phyloP scores from a whole-genome alignment of 2,329 filamentous ascomycete genomes.

The Beauveria asiatica region DNA sequence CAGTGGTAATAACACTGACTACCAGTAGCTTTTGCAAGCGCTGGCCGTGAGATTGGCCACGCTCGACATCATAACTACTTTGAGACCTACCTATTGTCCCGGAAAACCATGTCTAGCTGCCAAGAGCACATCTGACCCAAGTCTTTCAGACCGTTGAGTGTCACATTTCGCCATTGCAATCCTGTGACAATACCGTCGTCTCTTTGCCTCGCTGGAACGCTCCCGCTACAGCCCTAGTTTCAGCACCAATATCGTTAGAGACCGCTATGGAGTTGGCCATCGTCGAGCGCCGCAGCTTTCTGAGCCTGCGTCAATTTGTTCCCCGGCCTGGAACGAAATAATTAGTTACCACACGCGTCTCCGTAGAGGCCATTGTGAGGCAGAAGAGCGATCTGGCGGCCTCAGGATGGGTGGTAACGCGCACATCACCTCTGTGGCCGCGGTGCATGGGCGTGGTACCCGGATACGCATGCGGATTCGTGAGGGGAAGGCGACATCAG shows the following conservation, averaged over 20 bases:
- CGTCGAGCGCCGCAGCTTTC: background rate
- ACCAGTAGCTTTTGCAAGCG: too few species aligned
- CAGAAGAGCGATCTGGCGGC: background rate
- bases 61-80: too few species aligned
- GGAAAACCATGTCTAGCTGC: background rate
- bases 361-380: background rate
- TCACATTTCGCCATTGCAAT: too few species aligned
- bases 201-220: background rate
- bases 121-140: background rate
- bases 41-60: too few species aligned
- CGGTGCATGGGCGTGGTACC: conserved; percentile 9
- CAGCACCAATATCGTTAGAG: background rate
- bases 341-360: background rate
- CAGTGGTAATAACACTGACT: too few species aligned
- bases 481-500: background rate
- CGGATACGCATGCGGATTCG: background rate
- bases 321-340: background rate
- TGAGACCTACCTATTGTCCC: too few species aligned
- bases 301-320: too few species aligned
- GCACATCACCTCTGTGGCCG: background rate
- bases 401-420: background rate
- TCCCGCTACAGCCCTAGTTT: background rate
- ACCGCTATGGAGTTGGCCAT: background rate
- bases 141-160: too few species aligned
- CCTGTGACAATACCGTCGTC: background rate